A percentile compares a stretch with the other conserved stretches of the same genome.
phyloP scores from a whole-genome alignment of 2,329 filamentous ascomycete species.

The Chaetomium olivaceum region DNA sequence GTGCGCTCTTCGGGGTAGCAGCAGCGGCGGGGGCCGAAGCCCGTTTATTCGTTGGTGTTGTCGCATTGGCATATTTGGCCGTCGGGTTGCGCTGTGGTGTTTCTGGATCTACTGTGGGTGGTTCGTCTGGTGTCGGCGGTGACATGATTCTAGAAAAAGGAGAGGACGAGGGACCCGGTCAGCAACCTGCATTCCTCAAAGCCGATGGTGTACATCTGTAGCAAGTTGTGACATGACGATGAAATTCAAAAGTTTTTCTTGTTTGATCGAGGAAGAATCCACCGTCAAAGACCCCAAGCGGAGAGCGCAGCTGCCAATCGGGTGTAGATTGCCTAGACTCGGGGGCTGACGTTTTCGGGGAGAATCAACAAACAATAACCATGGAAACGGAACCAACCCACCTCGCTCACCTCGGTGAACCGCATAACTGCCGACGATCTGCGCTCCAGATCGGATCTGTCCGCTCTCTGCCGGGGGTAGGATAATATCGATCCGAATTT shows the following conservation, averaged over 20 bases:
- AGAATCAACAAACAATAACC: constrained; percentile 32
- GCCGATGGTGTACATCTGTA: neutral
- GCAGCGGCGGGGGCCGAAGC: constrained; percentile 30
- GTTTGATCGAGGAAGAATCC: constrained; percentile 25
- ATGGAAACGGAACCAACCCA: constrained; percentile 22
- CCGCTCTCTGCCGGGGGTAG: neutral
- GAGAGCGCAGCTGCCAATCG: constrained; percentile 21
- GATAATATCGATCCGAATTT: constrained; percentile 4
- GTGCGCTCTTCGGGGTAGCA: constrained; percentile 47
- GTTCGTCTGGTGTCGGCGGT: constrained; percentile 32
- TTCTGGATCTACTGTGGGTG: constrained; percentile 17
- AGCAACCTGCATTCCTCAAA: constrained; percentile 25
- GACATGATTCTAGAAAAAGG: constrained; percentile 32
- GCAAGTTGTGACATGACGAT: constrained; percentile 19
- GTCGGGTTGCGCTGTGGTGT: constrained; percentile 28
- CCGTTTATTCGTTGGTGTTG: constrained; percentile 35
- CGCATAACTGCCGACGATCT: constrained; percentile 26
- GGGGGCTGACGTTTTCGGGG: constrained; percentile 19
- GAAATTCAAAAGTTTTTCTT: constrained; percentile 8
- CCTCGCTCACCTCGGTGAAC: constrained; percentile 30
- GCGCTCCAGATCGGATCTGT: constrained; percentile 18
- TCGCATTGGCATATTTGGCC: constrained; percentile 30
- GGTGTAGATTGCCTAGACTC: constrained; percentile 18
- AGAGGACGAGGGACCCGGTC: constrained; percentile 15
- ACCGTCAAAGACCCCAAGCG: constrained; percentile 8